Conservation (phyloP, 768 basidiomycete species). For the Kwoniella dejecticola region DNA sequence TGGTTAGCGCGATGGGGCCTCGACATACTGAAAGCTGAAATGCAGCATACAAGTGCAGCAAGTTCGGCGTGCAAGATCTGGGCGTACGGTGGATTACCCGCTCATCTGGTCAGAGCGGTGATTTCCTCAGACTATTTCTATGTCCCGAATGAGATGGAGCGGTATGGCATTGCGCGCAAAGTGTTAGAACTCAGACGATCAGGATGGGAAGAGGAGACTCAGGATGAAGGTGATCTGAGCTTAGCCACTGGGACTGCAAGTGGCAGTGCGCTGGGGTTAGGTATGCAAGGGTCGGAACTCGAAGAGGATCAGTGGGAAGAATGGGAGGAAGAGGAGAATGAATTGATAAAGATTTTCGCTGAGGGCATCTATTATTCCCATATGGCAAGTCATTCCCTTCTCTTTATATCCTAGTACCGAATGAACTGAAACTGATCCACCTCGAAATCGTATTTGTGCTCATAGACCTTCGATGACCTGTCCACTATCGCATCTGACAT, state of each 20-base stretch:
- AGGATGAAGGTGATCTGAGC: slow-evolving; percentile 25
- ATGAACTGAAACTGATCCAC: too few species aligned
- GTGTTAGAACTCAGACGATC: slow-evolving; percentile 66
- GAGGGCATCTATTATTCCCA: slow-evolving; percentile 81
- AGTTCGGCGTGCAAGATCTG: slow-evolving; percentile 61
- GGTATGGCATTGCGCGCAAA: slow-evolving; percentile 74
- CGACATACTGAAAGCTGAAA: slow-evolving; percentile 75
- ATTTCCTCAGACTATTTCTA: slow-evolving; percentile 79
- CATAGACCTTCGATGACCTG: slow-evolving; percentile 77
- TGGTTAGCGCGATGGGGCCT: slow-evolving; percentile 85
- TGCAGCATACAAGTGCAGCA: not conserved
- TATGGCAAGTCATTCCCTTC: too few species aligned
- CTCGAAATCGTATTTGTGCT: too few species aligned
- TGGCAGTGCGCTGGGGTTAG: not conserved
- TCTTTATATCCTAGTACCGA: too few species aligned
- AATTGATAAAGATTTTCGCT: slow-evolving; percentile 71
- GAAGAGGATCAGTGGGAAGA: slow-evolving; percentile 28
- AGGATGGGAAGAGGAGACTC: slow-evolving; percentile 40
- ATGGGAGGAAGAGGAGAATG: slow-evolving; percentile 60
- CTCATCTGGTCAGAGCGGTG: slow-evolving; percentile 72
- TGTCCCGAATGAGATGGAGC: slow-evolving; percentile 71
- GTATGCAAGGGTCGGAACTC: not conserved
- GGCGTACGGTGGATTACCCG: slow-evolving; percentile 71
- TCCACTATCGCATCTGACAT: slow-evolving; percentile 71
- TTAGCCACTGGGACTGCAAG: not conserved